A percentile compares a stretch with the other conserved stretches of the same genome.
These are phyloP conservation scores for Pouteria campechiana DNA, from an alignment of 179 eudicot species.

Conservation along the genomic window DNA sequence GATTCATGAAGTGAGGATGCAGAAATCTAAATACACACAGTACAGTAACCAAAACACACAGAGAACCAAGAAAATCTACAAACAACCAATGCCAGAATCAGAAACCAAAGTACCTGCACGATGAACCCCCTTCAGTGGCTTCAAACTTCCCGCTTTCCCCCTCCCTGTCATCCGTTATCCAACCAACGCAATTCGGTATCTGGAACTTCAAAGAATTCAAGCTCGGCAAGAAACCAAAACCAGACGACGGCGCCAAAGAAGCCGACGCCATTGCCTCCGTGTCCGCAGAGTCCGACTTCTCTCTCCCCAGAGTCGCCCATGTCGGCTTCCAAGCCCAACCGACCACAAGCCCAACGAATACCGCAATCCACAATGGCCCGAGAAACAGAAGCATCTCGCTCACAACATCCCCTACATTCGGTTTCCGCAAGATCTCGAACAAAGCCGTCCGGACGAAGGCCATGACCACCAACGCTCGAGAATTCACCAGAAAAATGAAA, in stretches of 20 bases:
- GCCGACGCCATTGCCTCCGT: neutral
- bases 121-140: conserved; percentile 9
- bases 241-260: neutral
- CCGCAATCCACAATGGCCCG: conserved; percentile 39
- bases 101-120: conserved; percentile 4
- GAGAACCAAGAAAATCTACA: neutral
- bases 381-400: conserved; percentile 17
- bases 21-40: too few species aligned
- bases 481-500: neutral
- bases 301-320: conserved; percentile 16
- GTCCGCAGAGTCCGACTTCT: neutral
- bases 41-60: too few species aligned
- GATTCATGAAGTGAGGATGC: neutral
- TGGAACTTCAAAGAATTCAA: conserved; percentile 14
- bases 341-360: conserved; percentile 32
- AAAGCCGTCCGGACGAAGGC: conserved; percentile 24
- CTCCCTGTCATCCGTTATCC: conserved; percentile 5
- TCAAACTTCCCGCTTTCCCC: too few species aligned
- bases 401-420: conserved; percentile 19
- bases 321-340: conserved; percentile 57
- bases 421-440: conserved; percentile 25
- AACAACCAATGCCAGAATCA: conserved; percentile 13
- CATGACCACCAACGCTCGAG: conserved; percentile 9
- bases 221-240: neutral
- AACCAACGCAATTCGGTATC: conserved; percentile 18